Evolutionary conservation across 1,139 yeast genomes (phyloP).

Genomic region (Kazachstania sp.): DNA sequence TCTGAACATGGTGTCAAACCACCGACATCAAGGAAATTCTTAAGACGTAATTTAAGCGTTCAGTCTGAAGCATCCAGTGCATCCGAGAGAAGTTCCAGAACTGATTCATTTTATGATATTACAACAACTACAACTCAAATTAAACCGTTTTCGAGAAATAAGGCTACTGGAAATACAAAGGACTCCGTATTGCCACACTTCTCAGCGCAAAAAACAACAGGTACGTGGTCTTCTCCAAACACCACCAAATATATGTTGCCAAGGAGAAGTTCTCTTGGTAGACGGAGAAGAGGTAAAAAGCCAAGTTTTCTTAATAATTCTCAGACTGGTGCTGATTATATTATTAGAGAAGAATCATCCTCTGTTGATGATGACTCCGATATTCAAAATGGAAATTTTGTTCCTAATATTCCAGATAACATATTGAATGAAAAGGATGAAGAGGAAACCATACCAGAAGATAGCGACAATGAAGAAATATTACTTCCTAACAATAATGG

Average conservation of each 20-base stretch:
- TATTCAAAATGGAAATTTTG: neutral
- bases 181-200: conserved; percentile 26
- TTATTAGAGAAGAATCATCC: conserved; percentile 26
- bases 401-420: neutral
- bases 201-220: conserved; percentile 13
- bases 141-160: conserved; percentile 17
- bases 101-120: conserved; percentile 36
- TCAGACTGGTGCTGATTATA: conserved; percentile 20
- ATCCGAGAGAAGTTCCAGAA: conserved; percentile 35
- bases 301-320: conserved; percentile 16
- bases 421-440: neutral
- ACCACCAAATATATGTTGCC: conserved; percentile 40
- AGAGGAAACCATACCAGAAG: neutral
- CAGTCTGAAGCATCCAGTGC: conserved; percentile 37
- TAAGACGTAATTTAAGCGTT: conserved; percentile 31
- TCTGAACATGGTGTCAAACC: conserved; percentile 1
- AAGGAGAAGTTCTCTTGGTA: conserved; percentile 19
- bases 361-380: conserved; percentile 15
- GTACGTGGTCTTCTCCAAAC: conserved; percentile 18
- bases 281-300: conserved; percentile 18
- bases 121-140: conserved; percentile 28
- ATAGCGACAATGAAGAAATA: conserved; percentile 5
- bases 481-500: conserved; percentile 1
- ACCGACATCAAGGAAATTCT: conserved; percentile 9
- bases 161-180: conserved; percentile 12